Evolutionary conservation across 352 stramenopile genomes (phyloP).

Genomic region (Phytophthora lateralis): DNA sequence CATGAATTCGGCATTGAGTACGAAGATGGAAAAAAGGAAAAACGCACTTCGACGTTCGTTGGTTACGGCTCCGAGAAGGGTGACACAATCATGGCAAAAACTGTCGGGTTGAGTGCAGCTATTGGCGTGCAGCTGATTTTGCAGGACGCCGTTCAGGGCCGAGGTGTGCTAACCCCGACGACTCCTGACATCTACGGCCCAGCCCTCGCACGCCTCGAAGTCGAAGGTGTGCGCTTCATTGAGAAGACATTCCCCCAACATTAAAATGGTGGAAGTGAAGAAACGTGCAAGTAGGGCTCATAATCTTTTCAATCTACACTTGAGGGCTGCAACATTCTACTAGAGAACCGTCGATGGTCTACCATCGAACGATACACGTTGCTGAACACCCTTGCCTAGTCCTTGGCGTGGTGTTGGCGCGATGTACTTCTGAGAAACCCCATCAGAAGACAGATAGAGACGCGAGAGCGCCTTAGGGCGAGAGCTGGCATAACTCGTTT

Average conservation of each 20-base stretch:
- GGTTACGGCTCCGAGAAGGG: constrained; percentile 90
- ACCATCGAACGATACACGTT: constrained; percentile 26
- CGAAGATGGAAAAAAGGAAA: constrained; percentile 83
- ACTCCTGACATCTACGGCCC: constrained; percentile 91
- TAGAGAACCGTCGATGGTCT: constrained; percentile 41
- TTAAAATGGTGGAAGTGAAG: constrained; percentile 18
- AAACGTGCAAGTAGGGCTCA: constrained; percentile 1
- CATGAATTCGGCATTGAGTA: constrained; percentile 89
- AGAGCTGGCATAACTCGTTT: constrained; percentile 58
- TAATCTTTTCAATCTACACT: constrained; percentile 19
- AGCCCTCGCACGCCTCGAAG: constrained; percentile 82
- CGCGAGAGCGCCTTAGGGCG: constrained; percentile 62
- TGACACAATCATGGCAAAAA: constrained; percentile 96
- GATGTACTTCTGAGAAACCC: constrained; percentile 76
- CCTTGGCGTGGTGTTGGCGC: constrained; percentile 37
- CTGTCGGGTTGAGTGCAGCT: constrained; percentile 93
- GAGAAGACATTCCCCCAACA: constrained; percentile 73
- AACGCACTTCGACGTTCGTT: constrained; percentile 90
- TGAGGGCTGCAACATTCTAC: constrained; percentile 1
- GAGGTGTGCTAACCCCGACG: constrained; percentile 90
- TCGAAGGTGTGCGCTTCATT: constrained; percentile 86
- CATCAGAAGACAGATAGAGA: constrained; percentile 76
- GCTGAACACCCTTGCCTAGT: constrained; percentile 10
- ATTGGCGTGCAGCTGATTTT: constrained; percentile 95
- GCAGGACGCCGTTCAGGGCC: constrained; percentile 79